Conservation (phyloP, 2,329 filamentous ascomycete species). For the Trichophyton rubrum region DNA sequence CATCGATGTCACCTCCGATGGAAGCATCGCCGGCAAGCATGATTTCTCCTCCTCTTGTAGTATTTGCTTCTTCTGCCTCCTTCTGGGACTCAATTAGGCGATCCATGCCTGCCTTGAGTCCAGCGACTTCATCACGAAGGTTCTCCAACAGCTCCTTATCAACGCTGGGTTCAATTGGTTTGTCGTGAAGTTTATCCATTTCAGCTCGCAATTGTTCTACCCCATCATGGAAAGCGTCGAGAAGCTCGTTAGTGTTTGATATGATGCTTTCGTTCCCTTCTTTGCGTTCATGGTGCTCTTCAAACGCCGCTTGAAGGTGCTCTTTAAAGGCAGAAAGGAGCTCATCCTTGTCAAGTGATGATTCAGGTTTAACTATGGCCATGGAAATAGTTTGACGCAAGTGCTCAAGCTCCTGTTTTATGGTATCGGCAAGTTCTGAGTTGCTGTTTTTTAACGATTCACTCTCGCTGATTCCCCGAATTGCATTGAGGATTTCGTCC, state of each 20-base stretch:
- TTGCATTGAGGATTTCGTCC: conserved; percentile 49
- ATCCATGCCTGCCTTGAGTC: conserved; percentile 66
- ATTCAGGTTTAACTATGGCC: conserved; percentile 38
- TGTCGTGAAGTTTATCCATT: conserved; percentile 60
- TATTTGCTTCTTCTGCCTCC: conserved; percentile 39
- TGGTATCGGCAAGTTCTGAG: conserved; percentile 35
- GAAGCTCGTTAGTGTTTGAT: conserved; percentile 44
- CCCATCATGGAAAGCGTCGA: conserved; percentile 54
- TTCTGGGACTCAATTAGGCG: conserved; percentile 49
- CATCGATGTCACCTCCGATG: conserved; percentile 62
- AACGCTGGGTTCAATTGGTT: conserved; percentile 67
- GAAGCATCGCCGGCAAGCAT: conserved; percentile 44
- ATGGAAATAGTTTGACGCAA: conserved; percentile 46
- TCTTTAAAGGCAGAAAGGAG: conserved; percentile 45
- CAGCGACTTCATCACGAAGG: conserved; percentile 66
- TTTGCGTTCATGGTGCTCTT: conserved; percentile 42
- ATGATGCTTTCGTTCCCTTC: conserved; percentile 42
- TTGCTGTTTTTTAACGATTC: conserved; percentile 32
- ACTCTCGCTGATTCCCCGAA: conserved; percentile 37
- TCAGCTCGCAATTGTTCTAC: conserved; percentile 65
- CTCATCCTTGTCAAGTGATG: conserved; percentile 47
- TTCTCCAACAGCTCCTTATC: conserved; percentile 85
- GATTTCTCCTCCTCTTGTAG: conserved; percentile 42
- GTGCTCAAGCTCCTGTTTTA: conserved; percentile 50
- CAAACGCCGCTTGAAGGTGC: conserved; percentile 31